Conservation (phyloP, 257 asterid species). For the Nicotiana tabacum region DNA sequence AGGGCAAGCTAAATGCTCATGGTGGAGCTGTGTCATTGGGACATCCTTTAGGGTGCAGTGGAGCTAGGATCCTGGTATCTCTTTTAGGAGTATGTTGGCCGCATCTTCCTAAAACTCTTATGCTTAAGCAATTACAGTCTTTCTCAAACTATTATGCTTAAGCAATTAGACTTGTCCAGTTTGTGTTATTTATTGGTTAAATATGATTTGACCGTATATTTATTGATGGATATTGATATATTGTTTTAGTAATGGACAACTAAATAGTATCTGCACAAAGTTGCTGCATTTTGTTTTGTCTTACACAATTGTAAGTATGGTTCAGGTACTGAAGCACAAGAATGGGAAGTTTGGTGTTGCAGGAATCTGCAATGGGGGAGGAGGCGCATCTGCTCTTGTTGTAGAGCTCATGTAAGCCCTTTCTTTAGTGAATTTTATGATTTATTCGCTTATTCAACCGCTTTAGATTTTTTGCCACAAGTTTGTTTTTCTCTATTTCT, state of each 20-base stretch:
- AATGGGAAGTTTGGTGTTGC: conserved; percentile 85
- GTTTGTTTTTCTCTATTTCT: background rate
- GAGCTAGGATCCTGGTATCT: conserved; percentile 91
- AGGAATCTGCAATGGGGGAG: conserved; percentile 93
- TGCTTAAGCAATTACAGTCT: background rate
- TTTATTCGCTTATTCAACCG: background rate
- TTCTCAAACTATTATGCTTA: background rate
- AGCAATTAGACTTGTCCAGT: background rate
- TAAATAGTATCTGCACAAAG: background rate
- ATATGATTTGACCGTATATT: background rate
- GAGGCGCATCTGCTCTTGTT: conserved; percentile 93
- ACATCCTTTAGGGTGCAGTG: conserved; percentile 95
- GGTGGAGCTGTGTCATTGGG: conserved; percentile 97
- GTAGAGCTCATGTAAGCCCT: conserved; percentile 52
- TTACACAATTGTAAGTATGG: background rate
- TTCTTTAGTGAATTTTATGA: conserved; percentile 24
- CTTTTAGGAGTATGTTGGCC: conserved; percentile 64
- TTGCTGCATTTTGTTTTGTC: background rate
- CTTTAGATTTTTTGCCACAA: background rate
- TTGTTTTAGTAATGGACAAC: conserved; percentile 2
- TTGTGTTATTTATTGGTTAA: background rate
- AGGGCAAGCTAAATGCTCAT: conserved; percentile 72
- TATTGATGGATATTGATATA: background rate
- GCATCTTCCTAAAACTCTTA: background rate
- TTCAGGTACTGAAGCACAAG: conserved; percentile 69